phyloP scores from a whole-genome alignment of 2,329 filamentous ascomycete species.

The Parafenestella ontariensis region DNA sequence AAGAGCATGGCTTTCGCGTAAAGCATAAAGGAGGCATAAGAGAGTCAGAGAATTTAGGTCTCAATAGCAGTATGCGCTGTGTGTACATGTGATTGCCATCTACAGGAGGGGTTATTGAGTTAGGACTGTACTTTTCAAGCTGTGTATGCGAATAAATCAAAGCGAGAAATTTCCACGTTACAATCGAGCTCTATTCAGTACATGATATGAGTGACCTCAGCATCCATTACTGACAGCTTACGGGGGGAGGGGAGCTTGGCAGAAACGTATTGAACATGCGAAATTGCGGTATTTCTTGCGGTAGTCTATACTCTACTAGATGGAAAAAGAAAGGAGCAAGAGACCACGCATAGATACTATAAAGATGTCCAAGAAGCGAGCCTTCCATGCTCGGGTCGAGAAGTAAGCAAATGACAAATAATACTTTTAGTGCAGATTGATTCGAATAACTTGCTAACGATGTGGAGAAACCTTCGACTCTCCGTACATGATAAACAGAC shows the following conservation, averaged over 20 bases:
- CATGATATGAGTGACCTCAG: too few relatives aligned
- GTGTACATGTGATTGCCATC: constrained; percentile 12
- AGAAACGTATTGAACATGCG: too few relatives aligned
- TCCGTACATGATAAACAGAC: not conserved
- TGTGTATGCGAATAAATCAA: constrained; percentile 9
- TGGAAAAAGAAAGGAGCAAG: not conserved
- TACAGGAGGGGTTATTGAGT: not conserved
- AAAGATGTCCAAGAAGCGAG: too few relatives aligned
- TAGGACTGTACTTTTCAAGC: constrained; percentile 15
- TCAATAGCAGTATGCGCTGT: not conserved
- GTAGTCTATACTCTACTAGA: too few relatives aligned
- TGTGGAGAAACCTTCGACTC: not conserved
- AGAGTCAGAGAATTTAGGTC: not conserved
- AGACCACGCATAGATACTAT: not conserved
- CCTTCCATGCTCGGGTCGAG: too few relatives aligned
- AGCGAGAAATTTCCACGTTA: not conserved
- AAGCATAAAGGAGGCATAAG: constrained; percentile 3
- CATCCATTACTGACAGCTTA: too few relatives aligned
- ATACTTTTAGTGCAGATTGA: not conserved
- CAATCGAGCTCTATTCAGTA: too few relatives aligned
- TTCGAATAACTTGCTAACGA: not conserved
- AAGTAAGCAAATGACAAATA: not conserved
- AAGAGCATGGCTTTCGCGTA: constrained; percentile 79
- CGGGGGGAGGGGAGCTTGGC: too few relatives aligned
- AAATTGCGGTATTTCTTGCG: too few relatives aligned